A percentile compares a stretch with the other conserved stretches of the same genome.
phyloP scores from a whole-genome alignment of 2,329 filamentous ascomycete genomes.

The Paramyrothecium sp. region DNA sequence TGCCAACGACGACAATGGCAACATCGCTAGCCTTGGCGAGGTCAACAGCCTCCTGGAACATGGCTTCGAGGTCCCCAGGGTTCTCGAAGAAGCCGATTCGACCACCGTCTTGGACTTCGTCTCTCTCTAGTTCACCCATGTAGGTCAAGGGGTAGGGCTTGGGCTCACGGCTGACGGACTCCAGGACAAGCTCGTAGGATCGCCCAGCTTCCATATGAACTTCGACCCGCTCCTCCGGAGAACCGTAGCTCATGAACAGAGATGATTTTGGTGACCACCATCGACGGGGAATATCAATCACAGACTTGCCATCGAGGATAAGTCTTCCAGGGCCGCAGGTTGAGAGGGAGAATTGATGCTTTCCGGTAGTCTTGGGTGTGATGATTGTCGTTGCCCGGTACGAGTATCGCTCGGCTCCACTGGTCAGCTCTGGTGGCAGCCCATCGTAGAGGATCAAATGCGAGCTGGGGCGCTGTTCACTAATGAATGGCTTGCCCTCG shows the following conservation, averaged over 20 bases:
- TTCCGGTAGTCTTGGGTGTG: conserved; percentile 1
- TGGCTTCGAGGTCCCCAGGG: not conserved
- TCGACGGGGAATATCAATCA: conserved; percentile 3
- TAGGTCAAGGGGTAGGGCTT: conserved; percentile 7
- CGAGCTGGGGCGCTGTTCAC: conserved; percentile 4
- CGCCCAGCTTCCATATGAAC: conserved; percentile 3
- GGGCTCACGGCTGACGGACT: conserved; percentile 3
- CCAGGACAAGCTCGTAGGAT: not conserved
- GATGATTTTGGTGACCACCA: too few relatives aligned
- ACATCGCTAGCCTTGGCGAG: conserved; percentile 9
- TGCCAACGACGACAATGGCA: conserved; percentile 8
- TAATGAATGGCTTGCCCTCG: conserved; percentile 3
- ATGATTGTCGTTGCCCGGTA: conserved; percentile 2
- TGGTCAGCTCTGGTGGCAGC: conserved; percentile 1
- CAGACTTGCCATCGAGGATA: conserved; percentile 3
- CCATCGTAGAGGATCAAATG: conserved; percentile 5
- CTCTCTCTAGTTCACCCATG: too few relatives aligned
- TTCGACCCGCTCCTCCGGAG: conserved; percentile 2
- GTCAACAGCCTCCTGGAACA: conserved; percentile 7
- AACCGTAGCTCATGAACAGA: not conserved
- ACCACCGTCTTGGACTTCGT: not conserved
- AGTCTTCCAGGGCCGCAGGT: conserved; percentile 5
- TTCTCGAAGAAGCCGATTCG: conserved; percentile 10
- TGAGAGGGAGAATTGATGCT: conserved; percentile 2
- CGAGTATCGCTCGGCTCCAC: conserved; percentile 5